A percentile compares a stretch with the other conserved stretches of the same genome.
phyloP scores from a whole-genome alignment of 108 stramenopile species.

The Bacterosira constricta region DNA sequence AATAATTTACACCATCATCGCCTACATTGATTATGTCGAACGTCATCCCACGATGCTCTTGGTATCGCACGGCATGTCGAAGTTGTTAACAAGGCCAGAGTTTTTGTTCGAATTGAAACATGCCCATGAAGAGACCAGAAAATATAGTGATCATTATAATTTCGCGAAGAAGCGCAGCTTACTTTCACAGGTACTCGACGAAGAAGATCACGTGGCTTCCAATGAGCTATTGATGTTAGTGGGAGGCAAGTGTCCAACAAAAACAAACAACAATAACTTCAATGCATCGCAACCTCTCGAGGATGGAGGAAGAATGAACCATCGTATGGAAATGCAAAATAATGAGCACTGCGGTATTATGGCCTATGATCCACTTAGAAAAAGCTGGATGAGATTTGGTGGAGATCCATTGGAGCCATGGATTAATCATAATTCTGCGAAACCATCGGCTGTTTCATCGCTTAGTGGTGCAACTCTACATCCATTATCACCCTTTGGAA shows the following conservation, averaged over 20 bases:
- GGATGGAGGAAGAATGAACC: slow-evolving; percentile 7
- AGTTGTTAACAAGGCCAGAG: slow-evolving; percentile 17
- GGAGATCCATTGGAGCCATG: slow-evolving; percentile 26
- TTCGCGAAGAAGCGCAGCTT: background rate
- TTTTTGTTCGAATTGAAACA: slow-evolving; percentile 24
- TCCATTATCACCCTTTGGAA: slow-evolving; percentile 19
- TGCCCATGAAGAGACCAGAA: background rate
- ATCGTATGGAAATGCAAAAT: slow-evolving; percentile 23
- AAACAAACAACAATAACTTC: slow-evolving; percentile 1
- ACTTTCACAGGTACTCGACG: background rate
- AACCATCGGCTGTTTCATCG: no score
- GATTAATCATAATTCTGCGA: background rate
- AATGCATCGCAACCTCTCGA: background rate
- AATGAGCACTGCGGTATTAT: slow-evolving; percentile 23
- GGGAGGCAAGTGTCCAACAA: slow-evolving; percentile 27
- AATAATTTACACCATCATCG: slow-evolving; percentile 13
- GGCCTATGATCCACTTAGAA: slow-evolving; percentile 15
- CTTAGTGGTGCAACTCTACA: background rate
- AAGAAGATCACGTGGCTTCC: background rate
- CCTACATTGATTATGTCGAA: slow-evolving; percentile 23
- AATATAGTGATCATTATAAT: background rate
- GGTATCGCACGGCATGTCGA: slow-evolving; percentile 20
- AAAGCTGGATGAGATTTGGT: slow-evolving; percentile 26
- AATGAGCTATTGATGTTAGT: slow-evolving; percentile 33
- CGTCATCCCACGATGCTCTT: slow-evolving; percentile 20